Base-by-base conservation (phyloP, 2,329 filamentous ascomycete genomes). In the Neofusicoccum cordaticola region DNA sequence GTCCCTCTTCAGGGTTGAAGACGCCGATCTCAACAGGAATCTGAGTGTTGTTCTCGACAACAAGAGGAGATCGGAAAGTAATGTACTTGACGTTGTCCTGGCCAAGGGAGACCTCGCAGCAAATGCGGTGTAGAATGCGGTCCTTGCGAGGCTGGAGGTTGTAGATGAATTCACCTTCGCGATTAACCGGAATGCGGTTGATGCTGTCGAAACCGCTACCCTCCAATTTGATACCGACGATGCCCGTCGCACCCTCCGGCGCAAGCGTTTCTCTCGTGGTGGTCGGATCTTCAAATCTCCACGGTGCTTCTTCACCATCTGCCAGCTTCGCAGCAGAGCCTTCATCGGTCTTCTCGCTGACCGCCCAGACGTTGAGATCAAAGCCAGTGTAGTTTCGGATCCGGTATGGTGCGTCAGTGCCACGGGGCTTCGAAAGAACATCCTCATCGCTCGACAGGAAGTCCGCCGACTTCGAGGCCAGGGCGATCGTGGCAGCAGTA, bases 51-150 rank as follows among this genome's bases (percentile, higher is more conserved):
- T 99, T 99, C 75, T 99, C 95, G 7, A 99, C 88, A 0, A 97
- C 80, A 1, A 99, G 81, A 0, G 95, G 95, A 17, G 94, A 98
- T 31, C 95, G 87, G 72, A 99, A 88, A 1, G 93, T 99, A 72
- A 99, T 96, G 75, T 96, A 96, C 80, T 99, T 99, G 79, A 99
- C 91, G 72, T 98, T 98, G 80, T 99, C 94, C 0, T 87, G 81
- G n/a, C 93, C 95, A 27, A 99, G 84, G 62, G 87, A 92, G 62
- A 99, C 90, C 65, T 99, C 95, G 0, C 98, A 93, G 27, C 98
- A 87, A 17, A 99, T 85, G 22, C 93, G 90, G 75, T 99, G 96
- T 68, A 94, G 84, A 2, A 97, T 85, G 65, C 90, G 86, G 71
- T 97, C 90, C 67, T 92, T 90, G 75, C 93, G 91, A 2, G 96